A percentile compares a stretch with the other conserved stretches of the same genome.
phyloP scores from a whole-genome alignment of 306 rosid genomes.

The Lupinus albus region DNA sequence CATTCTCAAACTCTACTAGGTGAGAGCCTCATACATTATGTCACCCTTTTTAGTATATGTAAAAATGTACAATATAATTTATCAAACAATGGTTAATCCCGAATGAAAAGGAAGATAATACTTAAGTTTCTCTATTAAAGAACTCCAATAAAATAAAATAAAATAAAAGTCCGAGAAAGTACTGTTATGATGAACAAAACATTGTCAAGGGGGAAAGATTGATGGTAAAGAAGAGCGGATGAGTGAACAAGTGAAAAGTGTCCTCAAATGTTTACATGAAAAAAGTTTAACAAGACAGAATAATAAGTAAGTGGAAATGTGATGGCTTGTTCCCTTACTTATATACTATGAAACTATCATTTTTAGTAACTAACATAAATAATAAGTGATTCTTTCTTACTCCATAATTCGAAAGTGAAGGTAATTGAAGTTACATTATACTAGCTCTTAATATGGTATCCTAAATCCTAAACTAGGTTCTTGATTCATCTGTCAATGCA shows the following conservation, averaged over 20 bases:
- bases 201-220: not conserved
- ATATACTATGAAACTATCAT: not conserved
- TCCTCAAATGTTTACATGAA: not conserved
- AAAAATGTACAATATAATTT: not conserved
- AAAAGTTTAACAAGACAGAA: not conserved
- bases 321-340: not conserved
- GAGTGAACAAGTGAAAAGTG: no score
- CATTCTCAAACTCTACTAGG: no score
- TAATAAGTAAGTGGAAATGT: not conserved
- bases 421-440: not conserved
- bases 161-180: not conserved
- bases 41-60: no score
- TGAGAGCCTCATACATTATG: no score
- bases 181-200: not conserved
- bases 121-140: not conserved
- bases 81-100: not conserved
- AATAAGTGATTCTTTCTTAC: not conserved
- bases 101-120: constrained; percentile 1
- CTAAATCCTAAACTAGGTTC: no score
- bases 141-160: not conserved
- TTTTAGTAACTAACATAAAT: not conserved
- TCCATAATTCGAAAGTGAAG: not conserved
- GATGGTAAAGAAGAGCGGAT: not conserved
- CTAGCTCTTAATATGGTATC: not conserved
- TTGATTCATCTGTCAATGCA: not conserved